Percentiles rank a stretch among this genome's conserved stretches.
Conservation (phyloP, 148 eudicot genomes). For the Hydrangea macrophylla region DNA sequence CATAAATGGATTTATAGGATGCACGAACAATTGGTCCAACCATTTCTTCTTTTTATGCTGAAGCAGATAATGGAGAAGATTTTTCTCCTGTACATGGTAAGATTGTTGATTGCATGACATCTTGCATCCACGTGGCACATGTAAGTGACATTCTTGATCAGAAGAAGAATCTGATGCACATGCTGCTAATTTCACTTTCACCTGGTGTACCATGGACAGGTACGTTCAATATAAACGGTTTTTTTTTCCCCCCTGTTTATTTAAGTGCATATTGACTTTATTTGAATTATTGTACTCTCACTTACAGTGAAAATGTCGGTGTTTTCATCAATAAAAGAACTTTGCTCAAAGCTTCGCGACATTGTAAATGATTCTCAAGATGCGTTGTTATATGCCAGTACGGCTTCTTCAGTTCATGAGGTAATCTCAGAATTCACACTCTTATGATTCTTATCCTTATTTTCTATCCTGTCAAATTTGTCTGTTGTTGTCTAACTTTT, state of each 20-base stretch:
- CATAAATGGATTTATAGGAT: not conserved
- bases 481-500: conserved; percentile 11
- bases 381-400: conserved; percentile 27
- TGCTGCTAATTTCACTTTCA: conserved; percentile 52
- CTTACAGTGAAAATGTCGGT: conserved; percentile 79
- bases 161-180: conserved; percentile 45
- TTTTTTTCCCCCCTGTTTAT: not conserved
- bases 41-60: conserved; percentile 34
- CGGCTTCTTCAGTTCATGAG: conserved; percentile 56
- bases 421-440: conserved; percentile 28
- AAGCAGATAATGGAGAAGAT: conserved; percentile 50
- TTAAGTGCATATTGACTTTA: conserved; percentile 2
- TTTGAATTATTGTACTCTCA: conserved; percentile 3
- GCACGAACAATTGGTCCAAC: conserved; percentile 1
- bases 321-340: conserved; percentile 62
- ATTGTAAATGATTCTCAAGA: conserved; percentile 29
- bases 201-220: conserved; percentile 81
- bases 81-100: conserved; percentile 54
- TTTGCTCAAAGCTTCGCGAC: conserved; percentile 58
- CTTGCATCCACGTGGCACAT: conserved; percentile 57
- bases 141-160: conserved; percentile 57
- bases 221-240: conserved; percentile 14
- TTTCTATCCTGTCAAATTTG: not conserved
- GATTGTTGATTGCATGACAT: conserved; percentile 61
- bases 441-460: not conserved